Base-by-base conservation (phyloP, 1,284 basidiomycete genomes). In the Leccinum subrobustum region DNA sequence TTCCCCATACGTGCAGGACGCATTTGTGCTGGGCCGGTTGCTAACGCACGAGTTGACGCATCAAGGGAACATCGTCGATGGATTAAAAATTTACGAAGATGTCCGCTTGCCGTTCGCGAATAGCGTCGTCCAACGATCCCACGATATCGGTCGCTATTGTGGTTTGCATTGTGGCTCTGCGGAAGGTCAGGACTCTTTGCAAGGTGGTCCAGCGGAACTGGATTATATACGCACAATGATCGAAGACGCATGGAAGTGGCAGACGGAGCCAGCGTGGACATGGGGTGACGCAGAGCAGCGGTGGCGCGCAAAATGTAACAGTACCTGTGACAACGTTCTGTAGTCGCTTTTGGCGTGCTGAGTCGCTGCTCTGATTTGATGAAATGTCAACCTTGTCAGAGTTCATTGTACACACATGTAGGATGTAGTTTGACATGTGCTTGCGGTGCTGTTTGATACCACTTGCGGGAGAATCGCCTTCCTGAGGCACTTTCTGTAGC, bases 11-110 rank as follows among this genome's bases (percentile, higher is more conserved):
- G 14, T 12, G 8, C 54, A 78, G 74, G 77, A 78, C 56, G 77
- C 76, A n/a, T 74, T 66, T 60, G 67, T 77, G 27, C 60, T 78
- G 31, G 76, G 73, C 4, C 68, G 74, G 1, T 62, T 76, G n/a
- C 67, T 77, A 16, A 65, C 71, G 1, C 67, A 73, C 52, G 64
- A 67, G 1, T 60, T 63, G 1, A 66, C 71, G 4, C 67, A 67
- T 16, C 54, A 27, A n/a, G 56, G 56, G 2, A 70, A 65, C 29
- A 56, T 73, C 0, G 35, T 58, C 6, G 66, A 68, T 0, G 72
- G 69, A 2, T 64, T 78, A 7, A 61, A 65, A 14, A 64, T 65
- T 1, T 78, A 77, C 56, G 70, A 77, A 39, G 56, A 67, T 20
- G 44, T 76, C 50, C 71, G 75, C n/a, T 66, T 73, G 8, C 67